Evolutionary conservation across 768 basidiomycete species (phyloP).

Genomic region (Hypholoma fasciculare): DNA sequence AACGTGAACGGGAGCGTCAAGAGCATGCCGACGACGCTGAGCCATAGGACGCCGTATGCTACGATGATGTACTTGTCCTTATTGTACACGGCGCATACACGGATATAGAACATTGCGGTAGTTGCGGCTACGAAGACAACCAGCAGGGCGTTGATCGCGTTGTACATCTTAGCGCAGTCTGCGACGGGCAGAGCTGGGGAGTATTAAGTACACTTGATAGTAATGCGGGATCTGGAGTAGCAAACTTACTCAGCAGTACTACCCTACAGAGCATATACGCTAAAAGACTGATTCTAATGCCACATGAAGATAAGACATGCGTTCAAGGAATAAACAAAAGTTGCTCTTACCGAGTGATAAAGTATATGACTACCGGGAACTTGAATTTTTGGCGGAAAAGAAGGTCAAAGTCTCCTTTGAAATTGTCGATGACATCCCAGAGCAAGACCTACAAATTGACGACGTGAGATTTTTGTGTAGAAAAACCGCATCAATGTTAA

Average conservation of each 20-base stretch:
- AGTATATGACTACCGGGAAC: slow-evolving; percentile 14
- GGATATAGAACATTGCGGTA: slow-evolving; percentile 26
- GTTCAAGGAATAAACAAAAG: no score
- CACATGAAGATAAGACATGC: no score
- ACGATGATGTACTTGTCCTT: slow-evolving; percentile 15
- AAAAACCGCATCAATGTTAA: slow-evolving; percentile 1
- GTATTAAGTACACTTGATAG: neutral
- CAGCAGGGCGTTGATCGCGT: slow-evolving; percentile 17
- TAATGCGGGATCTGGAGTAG: neutral
- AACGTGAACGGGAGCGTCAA: slow-evolving; percentile 19
- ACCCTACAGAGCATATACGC: slow-evolving; percentile 15
- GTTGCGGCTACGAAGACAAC: slow-evolving; percentile 20
- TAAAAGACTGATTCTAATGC: neutral
- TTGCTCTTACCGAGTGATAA: slow-evolving; percentile 12
- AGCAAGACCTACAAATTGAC: slow-evolving; percentile 7
- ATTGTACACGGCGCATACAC: slow-evolving; percentile 23
- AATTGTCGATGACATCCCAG: slow-evolving; percentile 18
- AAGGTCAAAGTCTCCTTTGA: slow-evolving; percentile 10
- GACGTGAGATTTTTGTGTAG: neutral
- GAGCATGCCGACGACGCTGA: slow-evolving; percentile 17
- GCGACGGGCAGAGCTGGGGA: slow-evolving; percentile 8
- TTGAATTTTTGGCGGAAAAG: slow-evolving; percentile 6
- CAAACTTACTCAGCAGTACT: slow-evolving; percentile 21
- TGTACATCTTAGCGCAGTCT: slow-evolving; percentile 13
- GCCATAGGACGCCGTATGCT: slow-evolving; percentile 29